Evolutionary conservation across 495 filamentous ascomycete genomes (phyloP), one percentile per base, ranked within the genome.

Genomic region (Tuber indicum): DNA sequence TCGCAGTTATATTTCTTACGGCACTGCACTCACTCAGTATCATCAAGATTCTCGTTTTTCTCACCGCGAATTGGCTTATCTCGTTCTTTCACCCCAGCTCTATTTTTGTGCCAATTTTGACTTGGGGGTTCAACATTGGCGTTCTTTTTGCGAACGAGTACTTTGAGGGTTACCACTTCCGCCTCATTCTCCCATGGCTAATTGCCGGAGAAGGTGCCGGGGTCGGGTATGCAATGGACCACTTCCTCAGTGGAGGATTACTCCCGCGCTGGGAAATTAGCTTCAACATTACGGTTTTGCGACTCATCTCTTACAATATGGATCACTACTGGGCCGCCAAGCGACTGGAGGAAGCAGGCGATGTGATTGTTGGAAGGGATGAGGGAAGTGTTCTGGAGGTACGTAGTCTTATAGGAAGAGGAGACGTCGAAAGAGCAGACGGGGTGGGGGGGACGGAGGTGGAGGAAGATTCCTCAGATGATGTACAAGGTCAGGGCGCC

Each of bases 241-340:
- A 87, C 2, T 46, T 81, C 10, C 78, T 89, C 72, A 81, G 92
- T 78, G 91, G 94, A 19, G 96, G 96, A 9, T 84, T 99, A 36
- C 90, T 94, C 82, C 87, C 91, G 3, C 88, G 94, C 76, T 99
- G 96, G 96, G 93, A 97, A 84, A 90, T 99, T 47, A 88, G 96
- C 19, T 99, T 99, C 88, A 99, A 98, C 80, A 89, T 99, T 77
- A 98, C 96, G n/a, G 89, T 97, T 9, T 86, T 99, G 62, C 90
- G 96, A 39, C 86, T 98, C 66, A 93, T 99, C 76, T 97, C 94
- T 84, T 99, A 97, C 88, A 98, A 98, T 84, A 85, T 99, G 81
- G 96, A 99, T 83, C 94, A 97, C 85, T 93, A 95, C 85, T 99
- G 96, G 96, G 94, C 93, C 78, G 85, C 92, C 0, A 88, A 93